phyloP scores from a whole-genome alignment of 1,139 yeast genomes.

The Pichia cactophila region DNA sequence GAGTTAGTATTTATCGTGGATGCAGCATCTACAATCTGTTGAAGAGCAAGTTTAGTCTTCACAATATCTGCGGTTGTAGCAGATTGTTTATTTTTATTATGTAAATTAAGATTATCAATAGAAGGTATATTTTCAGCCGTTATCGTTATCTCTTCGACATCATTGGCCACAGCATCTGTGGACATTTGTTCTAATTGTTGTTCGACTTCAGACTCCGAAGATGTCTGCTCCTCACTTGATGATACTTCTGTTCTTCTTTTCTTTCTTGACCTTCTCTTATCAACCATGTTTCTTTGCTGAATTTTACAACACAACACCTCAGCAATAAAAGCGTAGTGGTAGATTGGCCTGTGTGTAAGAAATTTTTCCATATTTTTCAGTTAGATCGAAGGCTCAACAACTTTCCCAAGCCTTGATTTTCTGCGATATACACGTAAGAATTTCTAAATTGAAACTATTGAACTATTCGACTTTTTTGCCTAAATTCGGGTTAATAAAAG shows the following conservation, averaged over 20 bases:
- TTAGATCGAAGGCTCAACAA: no score
- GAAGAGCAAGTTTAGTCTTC: neutral
- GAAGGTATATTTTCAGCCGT: neutral
- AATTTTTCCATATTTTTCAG: no score
- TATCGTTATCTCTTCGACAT: neutral
- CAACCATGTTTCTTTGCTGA: neutral
- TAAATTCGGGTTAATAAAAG: no score
- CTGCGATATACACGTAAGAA: no score
- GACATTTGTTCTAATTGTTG: neutral
- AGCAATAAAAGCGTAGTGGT: no score
- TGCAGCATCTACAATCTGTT: neutral
- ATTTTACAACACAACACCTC: no score
- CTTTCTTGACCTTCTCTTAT: constrained; percentile 46
- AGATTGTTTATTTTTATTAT: neutral
- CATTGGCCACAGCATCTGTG: neutral
- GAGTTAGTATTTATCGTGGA: constrained; percentile 11
- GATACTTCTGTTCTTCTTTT: constrained; percentile 70
- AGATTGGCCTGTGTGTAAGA: no score
- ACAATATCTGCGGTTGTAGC: neutral
- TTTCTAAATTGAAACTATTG: no score
- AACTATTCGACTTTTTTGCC: no score
- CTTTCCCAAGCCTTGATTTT: no score
- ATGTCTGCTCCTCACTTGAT: constrained; percentile 18
- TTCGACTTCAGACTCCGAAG: constrained; percentile 3
- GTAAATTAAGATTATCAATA: neutral